A percentile compares a stretch with the other conserved stretches of the same genome.
Evolutionary conservation across 1,284 basidiomycete genomes (phyloP).

Genomic region (Cutaneotrichosporon mucoides): DNA sequence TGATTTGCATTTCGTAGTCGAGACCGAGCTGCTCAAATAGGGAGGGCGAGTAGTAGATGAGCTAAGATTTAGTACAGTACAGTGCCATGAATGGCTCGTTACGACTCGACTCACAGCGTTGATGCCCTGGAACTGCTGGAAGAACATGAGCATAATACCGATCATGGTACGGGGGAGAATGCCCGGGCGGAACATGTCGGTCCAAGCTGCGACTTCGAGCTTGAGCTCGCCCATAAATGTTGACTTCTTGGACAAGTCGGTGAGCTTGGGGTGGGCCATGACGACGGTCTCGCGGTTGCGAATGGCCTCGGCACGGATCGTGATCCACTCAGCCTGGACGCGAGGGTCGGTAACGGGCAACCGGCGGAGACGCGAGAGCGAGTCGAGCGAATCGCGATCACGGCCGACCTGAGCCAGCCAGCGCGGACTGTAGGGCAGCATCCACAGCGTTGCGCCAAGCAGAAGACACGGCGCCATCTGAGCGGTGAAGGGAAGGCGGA

Average conservation of each 20-base stretch:
- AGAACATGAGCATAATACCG: constrained; percentile 29
- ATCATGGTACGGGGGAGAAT: constrained; percentile 22
- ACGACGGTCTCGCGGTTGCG: constrained; percentile 21
- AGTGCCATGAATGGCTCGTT: too few relatives aligned
- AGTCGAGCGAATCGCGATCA: constrained; percentile 31
- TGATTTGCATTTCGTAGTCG: constrained; percentile 30
- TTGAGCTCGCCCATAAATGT: constrained; percentile 16
- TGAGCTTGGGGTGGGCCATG: constrained; percentile 16
- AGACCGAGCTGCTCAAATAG: constrained; percentile 42
- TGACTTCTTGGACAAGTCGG: not conserved
- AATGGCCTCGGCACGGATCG: constrained; percentile 37
- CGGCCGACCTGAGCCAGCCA: constrained; percentile 54
- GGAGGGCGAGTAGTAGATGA: constrained; percentile 36
- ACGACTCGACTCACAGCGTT: constrained; percentile 29
- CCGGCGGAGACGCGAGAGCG: constrained; percentile 34
- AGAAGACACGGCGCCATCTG: constrained; percentile 31
- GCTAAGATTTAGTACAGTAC: too few relatives aligned
- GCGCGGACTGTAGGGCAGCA: constrained; percentile 57
- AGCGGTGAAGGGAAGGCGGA: constrained; percentile 34
- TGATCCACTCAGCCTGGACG: constrained; percentile 42
- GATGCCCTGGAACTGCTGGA: constrained; percentile 33
- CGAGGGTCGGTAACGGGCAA: constrained; percentile 30
- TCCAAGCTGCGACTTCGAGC: constrained; percentile 22
- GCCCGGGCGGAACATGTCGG: constrained; percentile 25
- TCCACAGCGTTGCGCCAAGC: constrained; percentile 42